Conservation (phyloP, 2,329 filamentous ascomycete genomes). For the Fusarium lyarnte region DNA sequence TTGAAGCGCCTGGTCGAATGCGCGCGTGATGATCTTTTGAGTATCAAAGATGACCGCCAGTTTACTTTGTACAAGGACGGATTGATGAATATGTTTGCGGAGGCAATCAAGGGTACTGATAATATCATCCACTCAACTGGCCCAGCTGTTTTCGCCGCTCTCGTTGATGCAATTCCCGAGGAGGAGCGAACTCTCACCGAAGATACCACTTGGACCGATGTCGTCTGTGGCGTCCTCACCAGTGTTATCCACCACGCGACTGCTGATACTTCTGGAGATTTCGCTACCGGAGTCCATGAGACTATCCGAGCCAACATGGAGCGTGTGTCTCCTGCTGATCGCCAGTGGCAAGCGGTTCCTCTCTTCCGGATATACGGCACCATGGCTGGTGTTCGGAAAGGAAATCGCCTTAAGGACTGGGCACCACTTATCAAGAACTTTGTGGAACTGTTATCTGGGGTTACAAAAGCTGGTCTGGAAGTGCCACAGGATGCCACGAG, state of each 20-base stretch:
- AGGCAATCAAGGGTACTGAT: constrained; percentile 75
- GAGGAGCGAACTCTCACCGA: constrained; percentile 60
- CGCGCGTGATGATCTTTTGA: constrained; percentile 73
- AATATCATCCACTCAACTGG: constrained; percentile 68
- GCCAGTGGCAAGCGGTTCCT: constrained; percentile 55
- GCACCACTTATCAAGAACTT: constrained; percentile 66
- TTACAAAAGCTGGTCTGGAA: constrained; percentile 53
- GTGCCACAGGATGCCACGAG: constrained; percentile 50
- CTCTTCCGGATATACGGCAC: constrained; percentile 72
- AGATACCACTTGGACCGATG: constrained; percentile 65
- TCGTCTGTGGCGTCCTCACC: constrained; percentile 80
- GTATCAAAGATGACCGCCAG: constrained; percentile 62
- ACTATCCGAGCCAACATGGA: constrained; percentile 52
- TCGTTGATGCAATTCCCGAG: constrained; percentile 62
- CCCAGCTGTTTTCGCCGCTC: constrained; percentile 60
- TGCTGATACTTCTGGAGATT: constrained; percentile 74
- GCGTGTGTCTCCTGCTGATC: constrained; percentile 38
- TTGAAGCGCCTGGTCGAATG: constrained; percentile 77
- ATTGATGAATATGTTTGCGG: constrained; percentile 90
- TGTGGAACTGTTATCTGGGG: constrained; percentile 60
- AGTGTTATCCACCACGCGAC: constrained; percentile 86
- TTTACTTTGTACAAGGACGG: constrained; percentile 82
- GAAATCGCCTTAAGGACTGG: constrained; percentile 80
- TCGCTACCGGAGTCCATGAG: constrained; percentile 71
- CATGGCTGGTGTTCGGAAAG: constrained; percentile 82